Evolutionary conservation across 306 rosid species (phyloP).

Genomic region (Dryas alaskensis): DNA sequence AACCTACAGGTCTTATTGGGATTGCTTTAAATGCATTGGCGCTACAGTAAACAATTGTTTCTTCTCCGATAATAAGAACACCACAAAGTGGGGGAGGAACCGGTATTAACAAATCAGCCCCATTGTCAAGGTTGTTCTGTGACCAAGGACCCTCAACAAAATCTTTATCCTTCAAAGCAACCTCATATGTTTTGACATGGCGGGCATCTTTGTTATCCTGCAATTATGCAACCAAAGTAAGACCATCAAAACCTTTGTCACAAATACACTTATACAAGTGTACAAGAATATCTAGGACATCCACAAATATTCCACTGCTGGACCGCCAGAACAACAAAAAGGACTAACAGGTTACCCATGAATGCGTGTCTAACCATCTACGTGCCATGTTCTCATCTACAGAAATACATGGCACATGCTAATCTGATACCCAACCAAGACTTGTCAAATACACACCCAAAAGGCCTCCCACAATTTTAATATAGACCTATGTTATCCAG

Average conservation of each 20-base stretch:
- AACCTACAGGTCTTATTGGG: slow-evolving; percentile 81
- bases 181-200: slow-evolving; percentile 95
- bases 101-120: slow-evolving; percentile 89
- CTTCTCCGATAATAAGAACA: slow-evolving; percentile 94
- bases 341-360: background rate
- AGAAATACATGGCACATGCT: background rate
- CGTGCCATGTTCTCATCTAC: background rate
- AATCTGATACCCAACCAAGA: background rate
- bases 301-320: background rate
- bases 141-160: slow-evolving; percentile 99
- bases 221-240: slow-evolving; percentile 20
- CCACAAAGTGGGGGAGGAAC: slow-evolving; percentile 98
- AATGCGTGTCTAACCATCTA: background rate
- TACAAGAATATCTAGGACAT: background rate
- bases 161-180: slow-evolving; percentile 92
- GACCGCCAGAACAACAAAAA: background rate
- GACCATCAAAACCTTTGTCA: slow-evolving; percentile 12
- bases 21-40: slow-evolving; percentile 94
- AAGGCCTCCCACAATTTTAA: background rate
- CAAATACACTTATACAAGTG: background rate
- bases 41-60: slow-evolving; percentile 94
- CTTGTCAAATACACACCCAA: background rate
- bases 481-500: background rate
- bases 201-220: slow-evolving; percentile 99
- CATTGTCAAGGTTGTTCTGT: slow-evolving; percentile 92